phyloP scores from a whole-genome alignment of 148 eudicot genomes.

The Chenopodium berlandieri region DNA sequence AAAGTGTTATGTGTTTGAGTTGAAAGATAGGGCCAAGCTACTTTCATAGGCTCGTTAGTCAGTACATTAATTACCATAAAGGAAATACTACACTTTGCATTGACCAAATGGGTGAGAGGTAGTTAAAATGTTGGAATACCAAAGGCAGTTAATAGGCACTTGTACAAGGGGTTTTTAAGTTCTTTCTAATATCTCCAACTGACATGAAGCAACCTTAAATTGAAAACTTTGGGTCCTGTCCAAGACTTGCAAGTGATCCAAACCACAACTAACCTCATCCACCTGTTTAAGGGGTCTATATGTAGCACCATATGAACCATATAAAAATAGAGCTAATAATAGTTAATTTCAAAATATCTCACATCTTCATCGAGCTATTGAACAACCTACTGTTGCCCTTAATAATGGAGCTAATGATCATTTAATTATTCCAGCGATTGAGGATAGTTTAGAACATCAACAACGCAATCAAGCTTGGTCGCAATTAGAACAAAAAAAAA shows the following conservation, averaged over 20 bases:
- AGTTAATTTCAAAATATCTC: too few relatives aligned
- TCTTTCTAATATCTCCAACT: background rate
- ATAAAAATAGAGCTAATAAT: too few relatives aligned
- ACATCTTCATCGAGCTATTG: too few relatives aligned
- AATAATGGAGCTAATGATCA: too few relatives aligned
- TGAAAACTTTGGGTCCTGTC: background rate
- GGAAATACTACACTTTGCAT: background rate
- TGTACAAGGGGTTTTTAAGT: background rate
- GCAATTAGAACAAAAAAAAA: too few relatives aligned
- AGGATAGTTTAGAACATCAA: too few relatives aligned
- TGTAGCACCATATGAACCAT: background rate
- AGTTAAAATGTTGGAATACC: background rate
- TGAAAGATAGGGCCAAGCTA: background rate
- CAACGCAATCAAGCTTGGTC: too few relatives aligned
- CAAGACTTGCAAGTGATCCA: background rate
- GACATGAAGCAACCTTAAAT: background rate
- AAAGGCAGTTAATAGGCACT: background rate
- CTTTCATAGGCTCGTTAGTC: background rate
- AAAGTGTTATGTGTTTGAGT: too few relatives aligned
- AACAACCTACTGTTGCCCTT: conserved; percentile 18
- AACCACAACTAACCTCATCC: background rate
- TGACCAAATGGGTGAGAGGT: background rate
- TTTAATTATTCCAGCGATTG: too few relatives aligned
- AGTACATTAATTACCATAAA: too few relatives aligned
- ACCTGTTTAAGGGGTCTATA: background rate